These are phyloP conservation scores for Xylaria cubensis DNA, from an alignment of 495 filamentous ascomycete species.

Conservation along the genomic window DNA sequence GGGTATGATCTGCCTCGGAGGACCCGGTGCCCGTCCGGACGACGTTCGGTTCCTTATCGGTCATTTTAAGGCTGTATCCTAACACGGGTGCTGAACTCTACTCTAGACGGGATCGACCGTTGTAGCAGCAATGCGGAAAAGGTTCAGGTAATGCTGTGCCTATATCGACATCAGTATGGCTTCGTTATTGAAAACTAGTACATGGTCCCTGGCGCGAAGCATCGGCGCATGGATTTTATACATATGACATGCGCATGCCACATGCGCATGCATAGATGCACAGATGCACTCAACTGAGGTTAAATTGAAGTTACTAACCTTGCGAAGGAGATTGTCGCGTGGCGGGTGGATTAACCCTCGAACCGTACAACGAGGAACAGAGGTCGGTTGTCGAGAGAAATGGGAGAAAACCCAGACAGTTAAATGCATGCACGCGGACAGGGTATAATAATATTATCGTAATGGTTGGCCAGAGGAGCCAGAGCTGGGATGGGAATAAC, in stretches of 20 bases:
- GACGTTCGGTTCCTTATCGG: conserved; percentile 23
- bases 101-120: not conserved
- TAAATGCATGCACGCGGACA: conserved; percentile 19
- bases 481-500: not conserved
- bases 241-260: not conserved
- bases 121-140: not conserved
- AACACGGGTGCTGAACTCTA: not conserved
- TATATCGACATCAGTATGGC: conserved; percentile 9
- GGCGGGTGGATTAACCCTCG: conserved; percentile 9
- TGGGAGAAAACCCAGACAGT: not conserved
- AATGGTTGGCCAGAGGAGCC: not conserved
- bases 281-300: not conserved
- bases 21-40: not conserved
- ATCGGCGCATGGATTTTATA: not conserved
- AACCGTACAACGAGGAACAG: conserved; percentile 14
- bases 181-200: not conserved
- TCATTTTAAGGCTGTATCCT: conserved; percentile 14
- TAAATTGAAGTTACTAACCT: conserved; percentile 16
- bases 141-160: not conserved
- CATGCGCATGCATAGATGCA: not conserved
- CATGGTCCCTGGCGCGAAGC: not conserved
- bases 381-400: conserved; percentile 1
- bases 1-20: not conserved
- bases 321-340: conserved; percentile 10
- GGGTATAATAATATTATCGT: conserved; percentile 22